Percentiles rank a stretch among this genome's conserved stretches.
Conservation (phyloP, 2,329 filamentous ascomycete genomes). For the Aspergillus sclerotialis region DNA sequence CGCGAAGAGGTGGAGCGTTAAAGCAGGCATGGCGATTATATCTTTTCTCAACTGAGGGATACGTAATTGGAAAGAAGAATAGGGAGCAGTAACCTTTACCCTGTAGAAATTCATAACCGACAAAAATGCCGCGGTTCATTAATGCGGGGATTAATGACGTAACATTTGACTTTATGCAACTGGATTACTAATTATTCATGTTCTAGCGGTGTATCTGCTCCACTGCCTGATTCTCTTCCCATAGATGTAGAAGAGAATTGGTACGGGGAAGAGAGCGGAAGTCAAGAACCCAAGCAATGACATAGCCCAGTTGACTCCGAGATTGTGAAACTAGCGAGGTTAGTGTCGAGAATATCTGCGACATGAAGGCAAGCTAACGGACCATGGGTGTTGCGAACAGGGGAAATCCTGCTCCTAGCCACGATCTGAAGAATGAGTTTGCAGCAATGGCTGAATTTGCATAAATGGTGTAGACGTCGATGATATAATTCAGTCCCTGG, state of each 20-base stretch:
- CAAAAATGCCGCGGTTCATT: too few species aligned
- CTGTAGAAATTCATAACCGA: too few species aligned
- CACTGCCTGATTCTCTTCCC: constrained; percentile 32
- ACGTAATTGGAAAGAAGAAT: too few species aligned
- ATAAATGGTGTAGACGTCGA: constrained; percentile 26
- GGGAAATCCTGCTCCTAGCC: constrained; percentile 22
- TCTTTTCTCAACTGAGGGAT: background rate
- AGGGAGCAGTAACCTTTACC: too few species aligned
- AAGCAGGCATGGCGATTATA: constrained; percentile 26
- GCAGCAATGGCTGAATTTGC: constrained; percentile 28
- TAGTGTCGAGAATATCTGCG: background rate
- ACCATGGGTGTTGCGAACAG: constrained; percentile 17
- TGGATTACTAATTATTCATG: too few species aligned
- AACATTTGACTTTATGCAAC: background rate
- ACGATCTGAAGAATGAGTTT: constrained; percentile 22
- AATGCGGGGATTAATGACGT: too few species aligned
- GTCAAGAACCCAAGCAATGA: constrained; percentile 22
- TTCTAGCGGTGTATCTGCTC: constrained; percentile 37
- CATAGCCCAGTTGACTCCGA: constrained; percentile 23
- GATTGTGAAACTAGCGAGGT: constrained; percentile 21
- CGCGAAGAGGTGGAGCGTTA: constrained; percentile 28
- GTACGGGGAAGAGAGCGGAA: constrained; percentile 30
- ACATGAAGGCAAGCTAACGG: background rate
- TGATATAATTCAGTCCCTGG: constrained; percentile 25
- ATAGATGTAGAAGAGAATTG: constrained; percentile 38